Evolutionary conservation across 495 filamentous ascomycete species (phyloP).

Genomic region (Penicillium ucsense): DNA sequence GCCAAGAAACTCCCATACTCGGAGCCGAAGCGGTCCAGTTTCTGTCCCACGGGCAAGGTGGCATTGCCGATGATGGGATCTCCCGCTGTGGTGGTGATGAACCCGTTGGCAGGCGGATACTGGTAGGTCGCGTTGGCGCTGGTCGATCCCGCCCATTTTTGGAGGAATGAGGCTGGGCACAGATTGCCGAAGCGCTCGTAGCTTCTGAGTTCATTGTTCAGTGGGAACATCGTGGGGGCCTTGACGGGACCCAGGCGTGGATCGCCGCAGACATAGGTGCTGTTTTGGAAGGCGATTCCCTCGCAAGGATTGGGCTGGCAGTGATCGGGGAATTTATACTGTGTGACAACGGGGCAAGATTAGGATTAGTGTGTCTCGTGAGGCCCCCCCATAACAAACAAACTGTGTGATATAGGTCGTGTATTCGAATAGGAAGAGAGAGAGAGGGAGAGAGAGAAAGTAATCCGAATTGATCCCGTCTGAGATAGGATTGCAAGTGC

Average conservation of each 20-base stretch:
- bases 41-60: constrained; percentile 32
- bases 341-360: neutral
- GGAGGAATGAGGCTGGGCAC: constrained; percentile 40
- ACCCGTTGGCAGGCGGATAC: constrained; percentile 34
- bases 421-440: neutral
- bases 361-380: too few species aligned
- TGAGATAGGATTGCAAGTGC: too few species aligned
- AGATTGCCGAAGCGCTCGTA: constrained; percentile 41
- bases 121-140: constrained; percentile 16
- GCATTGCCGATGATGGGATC: constrained; percentile 35
- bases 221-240: constrained; percentile 30
- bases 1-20: constrained; percentile 36
- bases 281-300: constrained; percentile 27
- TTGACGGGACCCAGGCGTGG: constrained; percentile 38
- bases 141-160: constrained; percentile 26
- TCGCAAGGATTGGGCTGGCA: constrained; percentile 25
- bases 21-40: constrained; percentile 47
- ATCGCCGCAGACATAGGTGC: constrained; percentile 42
- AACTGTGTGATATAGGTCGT: neutral
- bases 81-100: constrained; percentile 20
- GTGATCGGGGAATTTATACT: constrained; percentile 6
- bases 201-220: constrained; percentile 22
- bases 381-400: too few species aligned
- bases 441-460: neutral
- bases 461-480: too few species aligned